Evolutionary conservation across 345 rosid genomes (phyloP), one percentile per base, ranked within the genome.

Genomic region (Cardamine resedifolia): DNA sequence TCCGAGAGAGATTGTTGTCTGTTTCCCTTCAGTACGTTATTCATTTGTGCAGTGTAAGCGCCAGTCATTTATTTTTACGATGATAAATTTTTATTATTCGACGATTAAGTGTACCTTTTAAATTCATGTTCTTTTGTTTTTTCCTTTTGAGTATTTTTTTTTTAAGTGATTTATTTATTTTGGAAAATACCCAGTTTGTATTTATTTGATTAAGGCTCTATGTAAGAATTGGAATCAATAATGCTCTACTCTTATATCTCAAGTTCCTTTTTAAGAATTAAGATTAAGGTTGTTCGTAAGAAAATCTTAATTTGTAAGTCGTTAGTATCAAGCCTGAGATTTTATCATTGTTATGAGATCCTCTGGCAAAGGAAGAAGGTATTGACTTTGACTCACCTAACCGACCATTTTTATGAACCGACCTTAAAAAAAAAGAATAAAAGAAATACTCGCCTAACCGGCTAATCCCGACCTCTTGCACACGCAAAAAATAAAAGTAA

Each of bases 21-120:
- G 49, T 30, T 70, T 70, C 28, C 21, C 30, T 51, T 38, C 20
- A 64, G 36, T 36, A 60, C 26, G 79, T 48, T 12, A 70, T 76
- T 76, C 80, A 76, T 70, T 77, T 71, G 80, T 77, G 76, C 80
- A 77, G 76, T 77, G 80, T 77, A 77, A 77, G 61, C 72, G 57
- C 31, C 47, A 26, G 68, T 77, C 56, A 58, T 77, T 64, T 70
- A 38, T 77, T 77, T 70, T 36, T 27, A 33, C 43, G 3, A 28
- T 31, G 15, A 64, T 41, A 47, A 69, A 70, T 21, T 57, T 44
- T 49, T 56, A 62, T 57, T 14, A 68, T 67, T 68, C 56, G 63
- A 59, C 39, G 23, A 24, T 73, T 27, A 39, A n/a, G n/a, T n/a
- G 34, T 50, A 63, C 65, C 41, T 47, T 72, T 68, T 5, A 10